Evolutionary conservation across 805 yeast genomes (phyloP).

Genomic region (Torulaspora maleeae): DNA sequence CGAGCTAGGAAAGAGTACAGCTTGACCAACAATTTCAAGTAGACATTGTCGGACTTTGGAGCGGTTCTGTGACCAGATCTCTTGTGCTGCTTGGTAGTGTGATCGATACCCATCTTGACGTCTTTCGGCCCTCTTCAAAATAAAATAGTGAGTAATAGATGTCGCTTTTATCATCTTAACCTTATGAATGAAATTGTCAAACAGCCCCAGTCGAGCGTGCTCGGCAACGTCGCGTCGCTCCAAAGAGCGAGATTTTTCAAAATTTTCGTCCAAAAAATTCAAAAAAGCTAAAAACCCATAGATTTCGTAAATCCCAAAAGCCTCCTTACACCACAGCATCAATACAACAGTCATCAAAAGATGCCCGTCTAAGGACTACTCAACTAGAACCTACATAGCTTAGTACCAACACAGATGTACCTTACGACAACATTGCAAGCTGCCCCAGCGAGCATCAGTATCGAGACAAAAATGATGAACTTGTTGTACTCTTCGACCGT

Average conservation of each 20-base stretch:
- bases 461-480: conserved; percentile 44
- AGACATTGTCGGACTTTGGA: conserved; percentile 99
- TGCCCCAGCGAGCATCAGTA: conserved; percentile 38
- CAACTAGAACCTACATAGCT: conserved; percentile 35
- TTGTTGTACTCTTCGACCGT: conserved; percentile 37
- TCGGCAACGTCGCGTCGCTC: not conserved
- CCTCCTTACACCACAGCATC: not conserved
- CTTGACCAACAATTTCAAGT: conserved; percentile 96
- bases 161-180: not conserved
- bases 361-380: no score
- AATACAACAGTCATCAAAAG: not conserved
- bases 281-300: not conserved
- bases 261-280: not conserved
- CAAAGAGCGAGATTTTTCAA: not conserved
- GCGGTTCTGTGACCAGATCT: conserved; percentile 96
- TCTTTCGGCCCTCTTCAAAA: not conserved
- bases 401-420: conserved; percentile 42
- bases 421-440: conserved; percentile 41
- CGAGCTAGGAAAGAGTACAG: conserved; percentile 99
- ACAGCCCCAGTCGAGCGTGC: not conserved
- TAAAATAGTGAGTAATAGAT: no score
- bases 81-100: conserved; percentile 92
- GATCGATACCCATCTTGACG: conserved; percentile 90
- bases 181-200: not conserved
- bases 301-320: not conserved